These are phyloP conservation scores for Pleurotus cornucopiae DNA, from an alignment of 768 basidiomycete species.

Conservation along the genomic window DNA sequence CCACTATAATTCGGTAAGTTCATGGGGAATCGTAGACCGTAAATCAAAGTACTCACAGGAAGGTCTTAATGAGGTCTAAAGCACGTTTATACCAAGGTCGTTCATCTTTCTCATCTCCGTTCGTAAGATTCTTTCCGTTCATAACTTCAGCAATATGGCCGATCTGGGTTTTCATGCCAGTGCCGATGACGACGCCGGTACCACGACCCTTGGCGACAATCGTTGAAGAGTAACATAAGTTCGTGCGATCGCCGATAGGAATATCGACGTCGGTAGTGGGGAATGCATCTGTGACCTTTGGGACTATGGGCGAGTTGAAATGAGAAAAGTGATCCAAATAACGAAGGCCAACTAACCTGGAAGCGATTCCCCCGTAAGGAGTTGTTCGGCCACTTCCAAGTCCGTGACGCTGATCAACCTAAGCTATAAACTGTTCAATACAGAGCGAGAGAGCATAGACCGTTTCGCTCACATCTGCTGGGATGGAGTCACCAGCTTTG, in stretches of 20 bases:
- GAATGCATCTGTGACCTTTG: slow-evolving; percentile 31
- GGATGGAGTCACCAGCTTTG: slow-evolving; percentile 37
- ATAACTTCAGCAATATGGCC: slow-evolving; percentile 34
- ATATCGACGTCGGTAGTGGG: slow-evolving; percentile 26
- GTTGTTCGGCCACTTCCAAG: slow-evolving; percentile 46
- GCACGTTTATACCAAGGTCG: slow-evolving; percentile 21
- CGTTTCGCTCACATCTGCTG: slow-evolving; percentile 34
- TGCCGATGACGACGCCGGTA: slow-evolving; percentile 39
- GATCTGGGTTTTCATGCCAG: slow-evolving; percentile 52
- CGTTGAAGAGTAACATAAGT: slow-evolving; percentile 40
- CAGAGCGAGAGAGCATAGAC: neutral
- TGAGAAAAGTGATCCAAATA: neutral
- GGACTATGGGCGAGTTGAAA: slow-evolving; percentile 19
- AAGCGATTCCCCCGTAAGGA: slow-evolving; percentile 49
- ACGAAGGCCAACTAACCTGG: slow-evolving; percentile 26
- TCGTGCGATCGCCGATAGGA: slow-evolving; percentile 38
- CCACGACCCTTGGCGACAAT: slow-evolving; percentile 46
- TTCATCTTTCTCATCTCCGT: slow-evolving; percentile 12
- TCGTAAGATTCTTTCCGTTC: slow-evolving; percentile 18
- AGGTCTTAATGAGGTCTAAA: slow-evolving; percentile 16
- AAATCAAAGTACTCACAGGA: slow-evolving; percentile 19
- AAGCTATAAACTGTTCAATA: slow-evolving; percentile 18
- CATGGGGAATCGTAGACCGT: neutral
- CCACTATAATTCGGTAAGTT: slow-evolving; percentile 1
- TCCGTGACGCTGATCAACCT: slow-evolving; percentile 42